phyloP scores from a whole-genome alignment of 2,329 filamentous ascomycete genomes.

The Aspergillus fumigatiaffinis region DNA sequence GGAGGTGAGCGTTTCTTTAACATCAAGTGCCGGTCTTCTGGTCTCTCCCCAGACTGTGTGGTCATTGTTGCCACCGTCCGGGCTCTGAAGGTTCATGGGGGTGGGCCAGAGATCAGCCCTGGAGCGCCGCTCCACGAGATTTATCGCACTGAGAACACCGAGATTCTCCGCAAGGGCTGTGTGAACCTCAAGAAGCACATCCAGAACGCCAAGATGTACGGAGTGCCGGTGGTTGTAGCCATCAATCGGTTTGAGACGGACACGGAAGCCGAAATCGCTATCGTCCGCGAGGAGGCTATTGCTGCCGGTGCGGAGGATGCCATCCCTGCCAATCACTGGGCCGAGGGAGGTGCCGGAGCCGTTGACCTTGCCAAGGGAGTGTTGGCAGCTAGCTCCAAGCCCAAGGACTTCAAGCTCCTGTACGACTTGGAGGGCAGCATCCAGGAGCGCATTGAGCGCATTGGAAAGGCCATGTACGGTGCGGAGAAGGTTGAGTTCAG shows the following conservation, averaged over 20 bases:
- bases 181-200: conserved; percentile 97
- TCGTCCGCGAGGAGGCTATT: conserved; percentile 85
- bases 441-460: conserved; percentile 84
- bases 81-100: conserved; percentile 94
- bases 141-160: conserved; percentile 90
- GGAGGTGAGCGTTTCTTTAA: conserved; percentile 99
- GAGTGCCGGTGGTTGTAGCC: conserved; percentile 89
- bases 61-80: conserved; percentile 94
- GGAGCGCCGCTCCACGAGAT: conserved; percentile 80
- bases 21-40: conserved; percentile 96
- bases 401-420: conserved; percentile 82
- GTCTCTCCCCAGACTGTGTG: conserved; percentile 86
- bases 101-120: conserved; percentile 86
- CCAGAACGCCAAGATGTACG: conserved; percentile 80
- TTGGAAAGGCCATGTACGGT: conserved; percentile 92
- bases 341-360: conserved; percentile 86
- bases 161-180: conserved; percentile 83
- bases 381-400: conserved; percentile 74
- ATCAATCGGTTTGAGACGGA: conserved; percentile 97
- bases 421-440: conserved; percentile 77
- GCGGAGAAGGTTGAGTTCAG: conserved; percentile 86
- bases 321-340: conserved; percentile 93
- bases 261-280: conserved; percentile 83
- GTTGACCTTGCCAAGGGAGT: conserved; percentile 84
- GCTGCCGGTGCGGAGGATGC: conserved; percentile 91